phyloP scores from a whole-genome alignment of 805 yeast species.

The Wickerhamiella nectarea region DNA sequence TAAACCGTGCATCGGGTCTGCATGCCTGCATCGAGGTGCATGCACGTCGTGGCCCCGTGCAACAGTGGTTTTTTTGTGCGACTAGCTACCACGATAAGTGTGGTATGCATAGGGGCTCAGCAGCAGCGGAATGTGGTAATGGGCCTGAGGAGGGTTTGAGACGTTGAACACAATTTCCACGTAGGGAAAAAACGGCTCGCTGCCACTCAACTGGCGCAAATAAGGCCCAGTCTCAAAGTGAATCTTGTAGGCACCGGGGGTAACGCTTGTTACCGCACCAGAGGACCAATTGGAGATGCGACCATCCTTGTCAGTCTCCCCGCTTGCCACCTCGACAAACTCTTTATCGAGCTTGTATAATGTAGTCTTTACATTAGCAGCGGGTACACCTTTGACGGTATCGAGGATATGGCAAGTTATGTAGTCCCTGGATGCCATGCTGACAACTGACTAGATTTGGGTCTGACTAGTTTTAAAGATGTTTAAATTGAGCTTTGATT shows the following conservation, averaged over 20 bases:
- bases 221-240: slow-evolving; percentile 65
- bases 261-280: slow-evolving; percentile 22
- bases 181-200: slow-evolving; percentile 56
- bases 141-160: slow-evolving; percentile 53
- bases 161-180: slow-evolving; percentile 69
- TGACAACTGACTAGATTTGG: not conserved
- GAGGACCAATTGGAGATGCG: slow-evolving; percentile 54
- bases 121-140: slow-evolving; percentile 80
- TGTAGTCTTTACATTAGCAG: slow-evolving; percentile 57
- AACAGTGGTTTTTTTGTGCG: too few species aligned
- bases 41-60: too few species aligned
- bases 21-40: too few species aligned
- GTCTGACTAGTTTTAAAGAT: too few species aligned
- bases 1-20: not conserved
- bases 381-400: slow-evolving; percentile 75
- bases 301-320: slow-evolving; percentile 69
- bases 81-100: slow-evolving; percentile 72
- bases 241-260: slow-evolving; percentile 59
- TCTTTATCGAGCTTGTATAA: slow-evolving; percentile 19
- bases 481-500: slow-evolving; percentile 16
- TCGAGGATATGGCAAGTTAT: slow-evolving; percentile 85
- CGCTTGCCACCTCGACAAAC: slow-evolving; percentile 41
- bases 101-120: slow-evolving; percentile 78
- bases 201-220: slow-evolving; percentile 27
- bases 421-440: slow-evolving; percentile 30